These are phyloP conservation scores for Candida wancherniae DNA, from an alignment of 805 yeast species.

Conservation along the genomic window DNA sequence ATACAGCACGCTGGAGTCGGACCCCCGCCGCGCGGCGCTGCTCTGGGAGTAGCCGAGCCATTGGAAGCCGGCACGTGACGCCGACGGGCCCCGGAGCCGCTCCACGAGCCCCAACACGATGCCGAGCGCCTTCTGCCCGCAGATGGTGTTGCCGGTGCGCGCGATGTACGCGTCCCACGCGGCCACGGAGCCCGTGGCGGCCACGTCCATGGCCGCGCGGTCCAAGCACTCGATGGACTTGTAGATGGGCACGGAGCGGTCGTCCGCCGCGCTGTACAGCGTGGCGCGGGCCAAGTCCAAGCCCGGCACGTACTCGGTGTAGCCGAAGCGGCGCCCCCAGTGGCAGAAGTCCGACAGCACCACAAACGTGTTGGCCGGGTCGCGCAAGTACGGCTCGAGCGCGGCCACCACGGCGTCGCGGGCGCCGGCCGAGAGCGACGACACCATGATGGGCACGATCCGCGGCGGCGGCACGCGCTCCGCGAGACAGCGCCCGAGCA, in stretches of 20 bases:
- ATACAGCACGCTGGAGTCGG: conserved; percentile 86
- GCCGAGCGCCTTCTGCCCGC: conserved; percentile 84
- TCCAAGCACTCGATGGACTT: conserved; percentile 74
- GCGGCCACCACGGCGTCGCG: conserved; percentile 43
- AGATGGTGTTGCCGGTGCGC: conserved; percentile 79
- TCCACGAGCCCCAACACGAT: conserved; percentile 57
- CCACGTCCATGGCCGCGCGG: conserved; percentile 59
- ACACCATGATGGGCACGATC: conserved; percentile 77
- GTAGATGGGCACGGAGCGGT: conserved; percentile 47
- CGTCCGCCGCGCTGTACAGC: conserved; percentile 7
- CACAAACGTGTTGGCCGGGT: conserved; percentile 61
- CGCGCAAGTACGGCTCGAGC: conserved; percentile 50
- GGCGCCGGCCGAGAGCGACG: conserved; percentile 48
- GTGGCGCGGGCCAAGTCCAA: conserved; percentile 6
- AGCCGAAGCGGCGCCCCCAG: conserved; percentile 60
- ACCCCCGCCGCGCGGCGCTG: conserved; percentile 39
- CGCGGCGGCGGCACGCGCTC: conserved; percentile 31
- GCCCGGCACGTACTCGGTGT: conserved; percentile 30
- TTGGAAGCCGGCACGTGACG: conserved; percentile 35
- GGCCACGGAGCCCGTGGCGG: conserved; percentile 49
- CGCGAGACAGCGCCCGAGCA: conserved; percentile 45
- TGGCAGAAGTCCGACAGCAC: conserved; percentile 93
- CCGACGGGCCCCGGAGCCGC: conserved; percentile 14
- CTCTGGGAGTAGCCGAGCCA: conserved; percentile 87
- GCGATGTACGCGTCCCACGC: conserved; percentile 66